These are phyloP conservation scores for Geranium rotundifolium DNA, from an alignment of 345 rosid species.

Conservation along the genomic window DNA sequence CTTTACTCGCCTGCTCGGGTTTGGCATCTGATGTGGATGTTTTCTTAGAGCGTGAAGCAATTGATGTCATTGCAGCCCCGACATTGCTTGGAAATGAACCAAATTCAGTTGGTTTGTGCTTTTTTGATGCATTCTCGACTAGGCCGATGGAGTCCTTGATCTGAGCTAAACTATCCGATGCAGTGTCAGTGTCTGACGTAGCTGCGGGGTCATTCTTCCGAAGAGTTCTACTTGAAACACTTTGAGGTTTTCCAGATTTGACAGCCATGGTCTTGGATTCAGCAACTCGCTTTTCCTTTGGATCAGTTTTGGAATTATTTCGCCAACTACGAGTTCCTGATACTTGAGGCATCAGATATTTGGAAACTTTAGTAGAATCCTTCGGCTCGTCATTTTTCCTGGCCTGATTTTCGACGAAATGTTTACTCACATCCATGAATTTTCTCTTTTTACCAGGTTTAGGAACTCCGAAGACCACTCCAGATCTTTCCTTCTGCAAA, in stretches of 20 bases:
- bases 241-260: conserved; percentile 32
- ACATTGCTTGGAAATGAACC: conserved; percentile 29
- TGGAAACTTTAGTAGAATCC: conserved; percentile 53
- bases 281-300: conserved; percentile 45
- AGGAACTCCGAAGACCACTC: conserved; percentile 75
- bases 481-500: conserved; percentile 74
- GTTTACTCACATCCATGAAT: conserved; percentile 98
- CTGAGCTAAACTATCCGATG: conserved; percentile 28
- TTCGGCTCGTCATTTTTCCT: conserved; percentile 33
- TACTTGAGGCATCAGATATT: conserved; percentile 53
- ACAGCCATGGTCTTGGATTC: conserved; percentile 40
- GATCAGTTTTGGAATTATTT: conserved; percentile 32
- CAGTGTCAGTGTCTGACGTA: conserved; percentile 29
- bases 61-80: too few relatives aligned
- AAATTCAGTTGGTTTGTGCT: conserved; percentile 21
- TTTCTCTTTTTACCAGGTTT: conserved; percentile 96
- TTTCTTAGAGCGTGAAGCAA: conserved; percentile 20
- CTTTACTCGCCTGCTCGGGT: conserved; percentile 26
- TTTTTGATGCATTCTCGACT: conserved; percentile 28
- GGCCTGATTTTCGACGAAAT: conserved; percentile 48
- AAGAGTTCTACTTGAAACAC: conserved; percentile 32
- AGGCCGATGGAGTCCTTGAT: conserved; percentile 28
- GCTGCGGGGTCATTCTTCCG: conserved; percentile 29
- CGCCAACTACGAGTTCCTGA: conserved; percentile 43
- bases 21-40: conserved; percentile 23